A percentile compares a stretch with the other conserved stretches of the same genome.
These are phyloP conservation scores for Colletotrichum musicola DNA, from an alignment of 2,329 filamentous ascomycete genomes.

Conservation along the genomic window DNA sequence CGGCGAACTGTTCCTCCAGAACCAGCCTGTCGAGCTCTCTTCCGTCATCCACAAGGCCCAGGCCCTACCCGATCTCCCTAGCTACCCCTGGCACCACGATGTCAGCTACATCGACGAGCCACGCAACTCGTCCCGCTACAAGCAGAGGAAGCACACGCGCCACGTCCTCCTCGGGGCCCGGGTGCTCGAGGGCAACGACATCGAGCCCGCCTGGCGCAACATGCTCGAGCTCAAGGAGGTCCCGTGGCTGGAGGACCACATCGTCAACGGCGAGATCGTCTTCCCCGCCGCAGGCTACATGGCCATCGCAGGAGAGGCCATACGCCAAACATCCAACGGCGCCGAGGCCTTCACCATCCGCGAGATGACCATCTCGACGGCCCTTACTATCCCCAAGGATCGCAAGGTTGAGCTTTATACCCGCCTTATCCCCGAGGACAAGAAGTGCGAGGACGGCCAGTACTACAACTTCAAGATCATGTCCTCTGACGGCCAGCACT, in stretches of 20 bases:
- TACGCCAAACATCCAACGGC: constrained; percentile 18
- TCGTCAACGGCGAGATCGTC: constrained; percentile 28
- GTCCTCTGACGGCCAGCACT: constrained; percentile 45
- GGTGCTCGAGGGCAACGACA: constrained; percentile 25
- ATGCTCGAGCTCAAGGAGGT: constrained; percentile 31
- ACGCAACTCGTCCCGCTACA: constrained; percentile 11
- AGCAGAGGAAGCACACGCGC: constrained; percentile 16
- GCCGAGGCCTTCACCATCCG: constrained; percentile 45
- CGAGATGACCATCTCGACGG: constrained; percentile 46
- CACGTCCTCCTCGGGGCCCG: constrained; percentile 24
- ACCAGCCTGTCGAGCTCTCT: constrained; percentile 55
- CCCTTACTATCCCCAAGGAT: constrained; percentile 46
- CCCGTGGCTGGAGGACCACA: constrained; percentile 28
- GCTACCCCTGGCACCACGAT: constrained; percentile 30
- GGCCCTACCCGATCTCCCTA: constrained; percentile 18
- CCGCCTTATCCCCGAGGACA: constrained; percentile 42
- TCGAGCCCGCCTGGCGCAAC: constrained; percentile 30
- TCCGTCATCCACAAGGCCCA: constrained; percentile 7
- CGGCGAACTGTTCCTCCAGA: constrained; percentile 58
- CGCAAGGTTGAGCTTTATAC: constrained; percentile 49
- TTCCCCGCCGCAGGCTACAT: constrained; percentile 31
- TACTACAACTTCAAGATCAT: constrained; percentile 52
- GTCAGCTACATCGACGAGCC: constrained; percentile 24
- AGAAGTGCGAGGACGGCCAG: not conserved
- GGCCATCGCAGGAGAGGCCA: constrained; percentile 26